phyloP scores from a whole-genome alignment of 495 filamentous ascomycete genomes.

The Penicillium angulare region DNA sequence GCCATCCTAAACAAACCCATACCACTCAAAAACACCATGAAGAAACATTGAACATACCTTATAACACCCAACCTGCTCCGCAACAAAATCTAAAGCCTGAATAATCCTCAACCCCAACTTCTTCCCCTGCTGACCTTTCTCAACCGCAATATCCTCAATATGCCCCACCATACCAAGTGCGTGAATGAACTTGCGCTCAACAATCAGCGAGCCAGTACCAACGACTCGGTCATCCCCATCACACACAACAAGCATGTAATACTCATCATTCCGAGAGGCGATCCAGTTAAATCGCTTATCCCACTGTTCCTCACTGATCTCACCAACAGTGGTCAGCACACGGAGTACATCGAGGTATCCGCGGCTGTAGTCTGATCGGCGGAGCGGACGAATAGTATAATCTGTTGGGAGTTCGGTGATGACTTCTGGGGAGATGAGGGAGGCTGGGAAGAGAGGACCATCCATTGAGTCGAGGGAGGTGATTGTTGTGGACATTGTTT shows the following conservation, averaged over 20 bases:
- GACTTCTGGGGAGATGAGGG: constrained; percentile 76
- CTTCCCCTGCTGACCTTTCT: constrained; percentile 92
- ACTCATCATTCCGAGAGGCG: constrained; percentile 69
- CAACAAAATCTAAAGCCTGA: constrained; percentile 87
- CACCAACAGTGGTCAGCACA: constrained; percentile 89
- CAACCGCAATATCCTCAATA: constrained; percentile 97
- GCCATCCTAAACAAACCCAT: not conserved
- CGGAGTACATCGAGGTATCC: constrained; percentile 85
- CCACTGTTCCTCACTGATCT: constrained; percentile 74
- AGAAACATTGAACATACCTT: constrained; percentile 60
- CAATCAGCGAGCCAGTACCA: constrained; percentile 82
- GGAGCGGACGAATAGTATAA: constrained; percentile 81
- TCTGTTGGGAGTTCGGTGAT: constrained; percentile 67
- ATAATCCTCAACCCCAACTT: constrained; percentile 91
- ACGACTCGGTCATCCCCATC: constrained; percentile 71
- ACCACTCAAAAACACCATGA: not conserved
- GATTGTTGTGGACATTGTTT: constrained; percentile 29
- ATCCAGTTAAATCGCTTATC: constrained; percentile 83
- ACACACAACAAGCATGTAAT: constrained; percentile 81
- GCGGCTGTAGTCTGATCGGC: constrained; percentile 69
- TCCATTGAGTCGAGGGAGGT: constrained; percentile 51
- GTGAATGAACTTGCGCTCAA: constrained; percentile 60
- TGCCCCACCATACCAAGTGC: constrained; percentile 70
- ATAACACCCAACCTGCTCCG: constrained; percentile 83
- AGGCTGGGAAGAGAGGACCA: constrained; percentile 67